These are phyloP conservation scores for Fusarium hostae DNA, from an alignment of 2,329 filamentous ascomycete genomes.

Conservation along the genomic window DNA sequence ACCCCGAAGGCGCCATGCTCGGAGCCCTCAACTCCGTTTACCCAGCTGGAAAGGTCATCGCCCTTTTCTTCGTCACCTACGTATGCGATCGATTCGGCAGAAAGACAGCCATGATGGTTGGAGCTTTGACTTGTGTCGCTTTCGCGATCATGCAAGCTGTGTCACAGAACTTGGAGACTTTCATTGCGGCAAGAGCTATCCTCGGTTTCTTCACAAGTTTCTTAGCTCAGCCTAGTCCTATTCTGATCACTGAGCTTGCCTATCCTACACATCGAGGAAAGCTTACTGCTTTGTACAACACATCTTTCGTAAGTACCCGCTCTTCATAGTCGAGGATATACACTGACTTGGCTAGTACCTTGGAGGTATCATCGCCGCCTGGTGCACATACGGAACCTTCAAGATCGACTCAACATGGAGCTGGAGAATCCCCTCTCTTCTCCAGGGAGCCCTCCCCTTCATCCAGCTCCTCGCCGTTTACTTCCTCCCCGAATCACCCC, in stretches of 20 bases:
- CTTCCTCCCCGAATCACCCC: conserved; percentile 45
- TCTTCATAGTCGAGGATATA: fast-evolving
- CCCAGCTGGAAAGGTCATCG: conserved; percentile 53
- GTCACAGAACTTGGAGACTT: conserved; percentile 41
- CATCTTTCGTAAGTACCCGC: conserved; percentile 41
- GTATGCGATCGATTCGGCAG: conserved; percentile 55
- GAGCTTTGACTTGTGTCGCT: conserved; percentile 47
- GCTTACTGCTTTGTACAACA: conserved; percentile 49
- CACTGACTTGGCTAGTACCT: conserved; percentile 35
- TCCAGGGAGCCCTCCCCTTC: conserved; percentile 40
- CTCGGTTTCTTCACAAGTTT: conserved; percentile 49
- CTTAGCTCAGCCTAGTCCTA: conserved; percentile 47
- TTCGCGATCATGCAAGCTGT: conserved; percentile 49
- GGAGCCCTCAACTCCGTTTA: conserved; percentile 53
- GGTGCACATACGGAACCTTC: conserved; percentile 46
- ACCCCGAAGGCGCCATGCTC: conserved; percentile 51
- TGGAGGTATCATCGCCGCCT: conserved; percentile 46
- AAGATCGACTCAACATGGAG: conserved; percentile 38
- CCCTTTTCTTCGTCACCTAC: conserved; percentile 50
- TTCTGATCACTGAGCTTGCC: conserved; percentile 50
- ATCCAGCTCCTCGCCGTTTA: conserved; percentile 42
- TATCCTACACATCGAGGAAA: conserved; percentile 51
- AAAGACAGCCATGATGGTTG: conserved; percentile 51
- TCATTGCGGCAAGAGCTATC: conserved; percentile 47
- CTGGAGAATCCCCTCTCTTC: conserved; percentile 45